Evolutionary conservation across 2,329 filamentous ascomycete genomes (phyloP), one percentile per base, ranked within the genome.

Genomic region (Trichophyton simii): DNA sequence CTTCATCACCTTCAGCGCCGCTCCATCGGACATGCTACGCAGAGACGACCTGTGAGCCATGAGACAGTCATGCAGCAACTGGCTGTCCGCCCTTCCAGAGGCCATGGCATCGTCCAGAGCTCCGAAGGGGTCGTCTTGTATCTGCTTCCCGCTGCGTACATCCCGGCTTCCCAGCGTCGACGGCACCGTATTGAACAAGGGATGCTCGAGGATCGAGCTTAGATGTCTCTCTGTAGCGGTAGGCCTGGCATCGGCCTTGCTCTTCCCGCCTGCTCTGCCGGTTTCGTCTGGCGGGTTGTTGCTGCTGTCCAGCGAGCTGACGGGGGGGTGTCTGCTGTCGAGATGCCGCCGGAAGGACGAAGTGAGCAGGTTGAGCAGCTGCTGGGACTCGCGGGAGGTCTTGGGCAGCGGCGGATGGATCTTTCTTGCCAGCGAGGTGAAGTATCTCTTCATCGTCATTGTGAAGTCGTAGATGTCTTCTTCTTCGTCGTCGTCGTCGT

Each of bases 311-410:
- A 25, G 20, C 9, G 44, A 11, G 11, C 64, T 63, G n/a, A 67
- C 65, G 36, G 70, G 68, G 18, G 79, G 80, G 72, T 86, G 80
- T 62, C 81, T 79, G 60, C 75, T 77, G 67, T 87, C 83, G 48
- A 87, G 78, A 62, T 86, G 83, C 58, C 79, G 76, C 65, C 83
- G 79, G 70, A 87, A 87, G 11, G 83, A 86, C 46, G 77, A 79
- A 22, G 83, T 86, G 65, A 87, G 78, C 20, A 83, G 76, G 60
- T 76, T 78, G 46, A 87, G 78, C 6, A 87, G 75, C 66, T 83
- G 79, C 64, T 82, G 76, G 15, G 81, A 83, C 67, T 87, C 82
- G 62, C 78, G 78, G 3, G 78, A 75, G 28, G 78, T 82, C 15
- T 85, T 75, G 25, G 83, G 74, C 34, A 76, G 71, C 57, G 76